These are phyloP conservation scores for Pugionium dolabratum DNA, from an alignment of 345 rosid species.

Conservation along the genomic window DNA sequence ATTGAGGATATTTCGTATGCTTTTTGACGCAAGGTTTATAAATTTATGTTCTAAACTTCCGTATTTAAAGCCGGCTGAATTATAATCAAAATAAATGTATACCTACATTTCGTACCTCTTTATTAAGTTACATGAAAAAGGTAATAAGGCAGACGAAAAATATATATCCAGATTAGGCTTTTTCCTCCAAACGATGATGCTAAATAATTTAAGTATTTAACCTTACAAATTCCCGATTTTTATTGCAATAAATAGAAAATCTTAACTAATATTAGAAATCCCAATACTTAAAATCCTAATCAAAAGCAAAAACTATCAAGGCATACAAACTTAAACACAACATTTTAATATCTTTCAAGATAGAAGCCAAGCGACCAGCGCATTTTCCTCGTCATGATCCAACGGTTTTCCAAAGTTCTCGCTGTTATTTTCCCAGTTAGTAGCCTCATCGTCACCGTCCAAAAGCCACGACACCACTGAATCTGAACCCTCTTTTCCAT, in stretches of 20 bases:
- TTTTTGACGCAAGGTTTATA: background rate
- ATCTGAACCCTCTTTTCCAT: conserved; percentile 27
- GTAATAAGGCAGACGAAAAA: background rate
- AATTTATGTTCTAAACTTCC: background rate
- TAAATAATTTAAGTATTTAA: background rate
- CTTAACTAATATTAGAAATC: background rate
- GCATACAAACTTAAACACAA: too few species aligned
- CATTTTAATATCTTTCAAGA: conserved; percentile 36
- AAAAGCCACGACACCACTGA: conserved; percentile 40
- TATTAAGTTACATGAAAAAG: conserved; percentile 5
- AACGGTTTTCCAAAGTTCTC: conserved; percentile 21
- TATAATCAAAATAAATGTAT: background rate
- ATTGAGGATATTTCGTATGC: background rate
- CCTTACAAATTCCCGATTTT: background rate
- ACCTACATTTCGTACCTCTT: conserved; percentile 3
- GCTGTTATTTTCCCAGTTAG: conserved; percentile 19
- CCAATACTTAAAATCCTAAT: background rate
- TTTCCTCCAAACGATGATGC: background rate
- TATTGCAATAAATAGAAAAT: conserved; percentile 6
- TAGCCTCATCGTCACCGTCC: conserved; percentile 39
- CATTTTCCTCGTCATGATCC: conserved; percentile 39
- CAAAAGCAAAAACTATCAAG: background rate
- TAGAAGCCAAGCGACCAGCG: conserved; percentile 53
- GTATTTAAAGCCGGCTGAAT: conserved; percentile 2
- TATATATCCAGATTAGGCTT: background rate